Evolutionary conservation across 106 monocot genomes (phyloP), one percentile per base, ranked within the genome.

Genomic region (Xerophyta viscosa): DNA sequence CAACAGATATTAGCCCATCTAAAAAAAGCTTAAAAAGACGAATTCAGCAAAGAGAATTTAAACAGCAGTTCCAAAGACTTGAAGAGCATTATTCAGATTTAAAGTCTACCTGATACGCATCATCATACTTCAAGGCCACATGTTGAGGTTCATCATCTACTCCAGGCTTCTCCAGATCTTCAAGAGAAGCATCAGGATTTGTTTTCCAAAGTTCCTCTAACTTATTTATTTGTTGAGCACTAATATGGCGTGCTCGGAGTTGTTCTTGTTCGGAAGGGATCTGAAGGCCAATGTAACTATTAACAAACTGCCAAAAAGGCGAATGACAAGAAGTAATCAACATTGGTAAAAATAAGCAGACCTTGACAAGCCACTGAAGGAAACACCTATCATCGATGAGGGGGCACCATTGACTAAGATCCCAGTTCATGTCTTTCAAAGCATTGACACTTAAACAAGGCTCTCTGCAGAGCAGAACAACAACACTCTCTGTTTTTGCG

Each of bases 391-490:
- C 98, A 65, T 99, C 98, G 61, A 99, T 99, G 33, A 99, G 79
- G 28, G 98, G 98, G 48, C 98, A 90, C 98, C 98, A 99, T 29
- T 99, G 89, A 62, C 90, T 90, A 23, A 99, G 69, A 68, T 99
- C 98, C 98, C 98, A 99, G 58, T 99, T 99, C 98, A 99, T 99
- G 65, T 99, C 98, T 70, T 99, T 99, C 55, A 99, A 62, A 36
- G 98, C 98, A 80, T 86, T 91, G 17, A 91, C 86, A 77, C 66
- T 99, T 28, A 99, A 65, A 58, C 98, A 99, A 59, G 98, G 98
- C 50, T 99, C 98, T 75, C 98, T 78, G 65, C 98, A 99, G 50
- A 99, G 60, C 29, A 99, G 86, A 67, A 99, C 98, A 41, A 99
- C 98, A 29, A 99, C 98, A 61, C 88, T 99, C 62, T 99, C 98